A percentile compares a stretch with the other conserved stretches of the same genome.
Conservation (phyloP, 2,329 filamentous ascomycete genomes). For the Aureobasidium sp. region DNA sequence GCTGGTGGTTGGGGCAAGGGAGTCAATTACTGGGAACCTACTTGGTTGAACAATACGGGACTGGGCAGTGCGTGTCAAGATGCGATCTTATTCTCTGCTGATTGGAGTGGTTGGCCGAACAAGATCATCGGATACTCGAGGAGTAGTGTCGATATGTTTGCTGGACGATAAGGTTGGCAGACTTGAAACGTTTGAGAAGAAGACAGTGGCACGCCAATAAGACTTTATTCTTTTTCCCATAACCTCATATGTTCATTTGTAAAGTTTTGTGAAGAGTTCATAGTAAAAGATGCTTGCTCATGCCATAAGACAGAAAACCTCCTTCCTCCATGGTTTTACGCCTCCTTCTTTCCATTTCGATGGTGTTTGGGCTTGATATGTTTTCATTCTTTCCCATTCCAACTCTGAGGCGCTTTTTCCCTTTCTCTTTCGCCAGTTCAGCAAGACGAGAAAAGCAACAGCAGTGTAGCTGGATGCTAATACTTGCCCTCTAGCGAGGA, state of each 20-base stretch:
- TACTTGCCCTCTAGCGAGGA: too few relatives aligned
- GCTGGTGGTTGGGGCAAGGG: slow-evolving; percentile 21
- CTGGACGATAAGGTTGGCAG: too few relatives aligned
- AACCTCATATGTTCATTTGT: background rate
- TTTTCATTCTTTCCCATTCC: background rate
- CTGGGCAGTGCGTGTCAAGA: slow-evolving; percentile 22
- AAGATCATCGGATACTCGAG: slow-evolving; percentile 21
- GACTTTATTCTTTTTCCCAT: too few relatives aligned
- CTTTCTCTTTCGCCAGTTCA: background rate
- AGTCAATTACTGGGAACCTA: slow-evolving; percentile 25
- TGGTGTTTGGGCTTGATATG: background rate
- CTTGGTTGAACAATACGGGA: slow-evolving; percentile 22
- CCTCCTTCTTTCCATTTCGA: background rate
- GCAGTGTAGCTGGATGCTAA: too few relatives aligned
- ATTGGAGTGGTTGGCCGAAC: slow-evolving; percentile 22
- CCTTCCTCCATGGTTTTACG: background rate
- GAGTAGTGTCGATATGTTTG: slow-evolving; percentile 22
- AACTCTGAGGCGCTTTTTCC: background rate
- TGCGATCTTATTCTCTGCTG: slow-evolving; percentile 22
- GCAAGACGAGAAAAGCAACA: too few relatives aligned
- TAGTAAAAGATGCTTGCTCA: background rate
- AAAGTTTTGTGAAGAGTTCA: background rate
- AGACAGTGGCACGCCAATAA: background rate
- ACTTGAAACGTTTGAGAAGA: too few relatives aligned
- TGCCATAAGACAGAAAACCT: background rate